A percentile compares a stretch with the other conserved stretches of the same genome.
Evolutionary conservation across 164 flowering plant genomes (phyloP).

Genomic region (Liquidambar formosana): DNA sequence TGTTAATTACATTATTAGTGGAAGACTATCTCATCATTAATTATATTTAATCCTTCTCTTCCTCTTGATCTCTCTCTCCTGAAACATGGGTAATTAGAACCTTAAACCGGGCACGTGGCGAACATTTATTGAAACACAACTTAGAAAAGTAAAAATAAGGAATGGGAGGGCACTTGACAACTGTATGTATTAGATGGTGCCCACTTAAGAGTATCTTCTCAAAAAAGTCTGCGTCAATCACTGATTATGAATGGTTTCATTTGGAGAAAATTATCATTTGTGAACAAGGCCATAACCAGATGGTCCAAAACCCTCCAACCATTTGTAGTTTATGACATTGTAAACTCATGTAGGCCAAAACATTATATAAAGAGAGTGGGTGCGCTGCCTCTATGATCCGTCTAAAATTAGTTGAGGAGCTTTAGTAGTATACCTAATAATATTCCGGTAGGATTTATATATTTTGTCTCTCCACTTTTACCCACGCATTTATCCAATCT

Average conservation of each 20-base stretch:
- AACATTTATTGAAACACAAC: neutral
- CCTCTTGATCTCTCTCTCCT: conserved; percentile 8
- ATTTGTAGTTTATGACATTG: no score
- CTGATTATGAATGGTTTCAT: neutral
- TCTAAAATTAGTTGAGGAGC: no score
- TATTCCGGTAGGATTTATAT: no score
- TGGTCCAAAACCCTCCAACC: neutral
- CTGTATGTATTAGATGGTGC: conserved; percentile 12
- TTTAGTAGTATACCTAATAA: no score
- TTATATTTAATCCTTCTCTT: neutral
- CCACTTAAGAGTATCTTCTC: conserved; percentile 5
- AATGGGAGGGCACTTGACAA: neutral
- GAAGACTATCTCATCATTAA: conserved; percentile 2
- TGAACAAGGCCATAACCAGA: neutral
- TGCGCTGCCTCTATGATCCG: no score
- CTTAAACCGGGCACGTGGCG: neutral
- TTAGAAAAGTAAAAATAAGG: neutral
- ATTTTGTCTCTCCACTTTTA: no score
- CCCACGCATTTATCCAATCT: no score
- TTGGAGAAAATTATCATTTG: neutral
- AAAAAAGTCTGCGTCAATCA: no score
- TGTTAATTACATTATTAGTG: conserved; percentile 13
- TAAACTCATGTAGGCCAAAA: no score
- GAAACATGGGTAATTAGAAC: neutral
- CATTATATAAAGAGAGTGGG: no score